Conservation (phyloP, 2,329 filamentous ascomycete species). For the Calonectria honghensis region DNA sequence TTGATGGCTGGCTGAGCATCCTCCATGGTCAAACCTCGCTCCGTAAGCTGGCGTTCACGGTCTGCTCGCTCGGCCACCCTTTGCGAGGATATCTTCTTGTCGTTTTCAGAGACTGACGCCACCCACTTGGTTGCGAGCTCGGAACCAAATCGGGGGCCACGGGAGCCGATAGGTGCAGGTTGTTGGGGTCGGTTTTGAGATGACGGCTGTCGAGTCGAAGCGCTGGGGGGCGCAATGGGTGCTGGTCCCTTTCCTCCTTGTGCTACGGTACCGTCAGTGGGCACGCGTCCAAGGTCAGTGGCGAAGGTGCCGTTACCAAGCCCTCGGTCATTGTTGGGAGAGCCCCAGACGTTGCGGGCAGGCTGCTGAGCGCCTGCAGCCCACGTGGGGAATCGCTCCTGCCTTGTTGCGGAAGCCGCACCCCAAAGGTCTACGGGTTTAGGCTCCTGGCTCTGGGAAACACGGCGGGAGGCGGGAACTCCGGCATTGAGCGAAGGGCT, state of each 20-base stretch:
- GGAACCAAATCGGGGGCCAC: conserved; percentile 55
- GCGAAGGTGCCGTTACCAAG: conserved; percentile 88
- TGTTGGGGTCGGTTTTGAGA: conserved; percentile 56
- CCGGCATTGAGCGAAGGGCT: conserved; percentile 44
- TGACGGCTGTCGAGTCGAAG: conserved; percentile 47
- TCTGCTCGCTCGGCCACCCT: conserved; percentile 63
- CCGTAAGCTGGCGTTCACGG: conserved; percentile 65
- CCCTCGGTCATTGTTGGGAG: conserved; percentile 81
- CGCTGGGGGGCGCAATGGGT: conserved; percentile 65
- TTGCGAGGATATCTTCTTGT: conserved; percentile 66
- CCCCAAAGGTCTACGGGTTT: conserved; percentile 63
- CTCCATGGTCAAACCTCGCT: conserved; percentile 65
- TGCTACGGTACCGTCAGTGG: conserved; percentile 61
- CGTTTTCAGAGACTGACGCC: conserved; percentile 65
- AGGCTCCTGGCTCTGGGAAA: conserved; percentile 58
- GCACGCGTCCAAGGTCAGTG: conserved; percentile 72
- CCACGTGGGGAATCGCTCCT: conserved; percentile 73
- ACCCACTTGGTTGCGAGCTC: conserved; percentile 66
- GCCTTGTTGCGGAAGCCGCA: conserved; percentile 59
- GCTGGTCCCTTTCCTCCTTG: conserved; percentile 64
- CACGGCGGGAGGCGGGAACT: conserved; percentile 52
- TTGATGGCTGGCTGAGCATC: conserved; percentile 70
- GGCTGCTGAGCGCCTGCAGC: conserved; percentile 64
- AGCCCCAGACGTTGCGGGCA: conserved; percentile 82
- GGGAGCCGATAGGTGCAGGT: conserved; percentile 59